A percentile compares a stretch with the other conserved stretches of the same genome.
These are phyloP conservation scores for Marasmius fiardii DNA, from an alignment of 1,284 basidiomycete species.

Conservation along the genomic window DNA sequence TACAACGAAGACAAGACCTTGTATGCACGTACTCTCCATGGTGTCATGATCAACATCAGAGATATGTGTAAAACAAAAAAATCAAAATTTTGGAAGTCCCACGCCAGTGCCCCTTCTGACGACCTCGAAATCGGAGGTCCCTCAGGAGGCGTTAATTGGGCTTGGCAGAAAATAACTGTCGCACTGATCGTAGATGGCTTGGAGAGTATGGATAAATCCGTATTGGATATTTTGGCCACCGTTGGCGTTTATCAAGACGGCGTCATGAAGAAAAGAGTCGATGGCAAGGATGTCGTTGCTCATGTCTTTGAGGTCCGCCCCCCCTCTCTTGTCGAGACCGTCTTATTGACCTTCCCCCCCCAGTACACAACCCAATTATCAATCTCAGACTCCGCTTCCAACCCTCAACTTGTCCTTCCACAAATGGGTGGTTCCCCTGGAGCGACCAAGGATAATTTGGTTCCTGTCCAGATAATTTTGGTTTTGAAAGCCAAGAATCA, in stretches of 20 bases:
- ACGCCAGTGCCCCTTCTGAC: slow-evolving; percentile 84
- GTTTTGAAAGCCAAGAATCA: slow-evolving; percentile 96
- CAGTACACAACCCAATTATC: slow-evolving; percentile 82
- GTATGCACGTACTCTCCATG: slow-evolving; percentile 89
- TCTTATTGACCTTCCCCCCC: slow-evolving; percentile 14
- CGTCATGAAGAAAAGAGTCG: slow-evolving; percentile 83
- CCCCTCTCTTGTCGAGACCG: slow-evolving; percentile 5
- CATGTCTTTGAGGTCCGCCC: slow-evolving; percentile 65
- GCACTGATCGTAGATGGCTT: slow-evolving; percentile 92
- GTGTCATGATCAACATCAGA: slow-evolving; percentile 96
- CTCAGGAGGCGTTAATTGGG: slow-evolving; percentile 96
- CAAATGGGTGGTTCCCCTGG: no score
- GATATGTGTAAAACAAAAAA: slow-evolving; percentile 97
- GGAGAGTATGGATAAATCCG: slow-evolving; percentile 93
- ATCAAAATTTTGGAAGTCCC: slow-evolving; percentile 88
- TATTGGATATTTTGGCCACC: slow-evolving; percentile 84
- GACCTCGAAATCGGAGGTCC: slow-evolving; percentile 69
- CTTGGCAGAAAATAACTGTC: slow-evolving; percentile 92
- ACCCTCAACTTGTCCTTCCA: slow-evolving; percentile 87
- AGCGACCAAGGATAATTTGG: slow-evolving; percentile 88
- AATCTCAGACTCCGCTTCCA: slow-evolving; percentile 70
- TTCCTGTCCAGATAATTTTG: slow-evolving; percentile 95
- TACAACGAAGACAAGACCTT: slow-evolving; percentile 76
- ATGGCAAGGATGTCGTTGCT: slow-evolving; percentile 76
- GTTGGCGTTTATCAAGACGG: slow-evolving; percentile 92